phyloP scores from a whole-genome alignment of 768 basidiomycete genomes.

The Mycena vulgaris region DNA sequence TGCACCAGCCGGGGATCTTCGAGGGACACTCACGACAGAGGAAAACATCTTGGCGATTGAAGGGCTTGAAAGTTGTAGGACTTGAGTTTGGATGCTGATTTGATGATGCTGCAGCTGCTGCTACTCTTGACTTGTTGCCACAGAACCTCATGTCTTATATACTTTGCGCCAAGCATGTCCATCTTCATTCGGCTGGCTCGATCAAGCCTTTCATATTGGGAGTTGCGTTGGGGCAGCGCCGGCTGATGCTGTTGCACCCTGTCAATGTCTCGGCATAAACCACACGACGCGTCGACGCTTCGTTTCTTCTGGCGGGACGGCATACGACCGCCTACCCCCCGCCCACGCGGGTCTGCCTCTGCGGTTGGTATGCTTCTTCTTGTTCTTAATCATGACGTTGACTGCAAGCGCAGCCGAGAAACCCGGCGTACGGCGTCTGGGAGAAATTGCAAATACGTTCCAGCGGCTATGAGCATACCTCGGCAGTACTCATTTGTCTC shows the following conservation, averaged over 20 bases:
- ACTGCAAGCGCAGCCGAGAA: too few species aligned
- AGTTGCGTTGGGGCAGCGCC: conserved; percentile 13
- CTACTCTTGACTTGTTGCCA: too few species aligned
- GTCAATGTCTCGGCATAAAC: conserved; percentile 10
- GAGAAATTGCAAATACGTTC: too few species aligned
- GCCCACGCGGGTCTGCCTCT: too few species aligned
- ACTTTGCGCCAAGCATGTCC: conserved; percentile 14
- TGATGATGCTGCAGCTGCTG: conserved; percentile 2
- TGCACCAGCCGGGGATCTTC: conserved; percentile 8
- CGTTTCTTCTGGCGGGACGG: too few species aligned
- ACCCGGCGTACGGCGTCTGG: too few species aligned
- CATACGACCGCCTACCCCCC: too few species aligned
- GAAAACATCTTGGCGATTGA: conserved; percentile 16
- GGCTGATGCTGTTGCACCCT: background rate
- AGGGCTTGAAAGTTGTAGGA: conserved; percentile 3
- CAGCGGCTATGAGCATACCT: too few species aligned
- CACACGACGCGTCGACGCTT: conserved; percentile 5
- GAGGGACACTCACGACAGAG: conserved; percentile 21
- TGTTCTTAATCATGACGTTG: too few species aligned
- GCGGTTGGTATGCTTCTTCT: too few species aligned
- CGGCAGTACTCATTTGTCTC: too few species aligned
- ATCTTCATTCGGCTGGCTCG: conserved; percentile 11
- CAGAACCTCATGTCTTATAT: conserved; percentile 13
- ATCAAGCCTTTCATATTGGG: conserved; percentile 9
- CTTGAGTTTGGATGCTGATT: conserved; percentile 14